Base-by-base conservation (phyloP, 1,139 yeast genomes). In the Protomyces macrosporus region DNA sequence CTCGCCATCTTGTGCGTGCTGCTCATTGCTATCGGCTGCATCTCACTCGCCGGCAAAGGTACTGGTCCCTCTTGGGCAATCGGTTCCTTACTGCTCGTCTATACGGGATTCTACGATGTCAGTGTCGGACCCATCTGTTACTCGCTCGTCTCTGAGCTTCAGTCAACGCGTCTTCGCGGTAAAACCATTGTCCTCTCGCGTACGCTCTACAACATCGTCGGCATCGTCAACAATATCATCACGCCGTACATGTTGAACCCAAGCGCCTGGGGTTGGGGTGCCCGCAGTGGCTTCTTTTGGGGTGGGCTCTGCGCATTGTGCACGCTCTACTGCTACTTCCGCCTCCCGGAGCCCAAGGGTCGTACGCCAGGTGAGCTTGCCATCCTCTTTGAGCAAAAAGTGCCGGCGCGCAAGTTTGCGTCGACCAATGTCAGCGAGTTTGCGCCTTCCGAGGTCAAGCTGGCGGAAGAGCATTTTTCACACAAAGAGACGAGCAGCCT, bases 291-390 rank as follows among this genome's bases (percentile, higher is more conserved):
- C 1, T 82, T 82, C 71, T 78, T 84, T 70, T 84, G 82, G 80
- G 84, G 81, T 30, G 86, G 81, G 0, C 73, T 82, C 60, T 75
- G 81, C 33, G 65, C 79, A 3, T 14, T 75, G 35, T 74, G 76
- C 23, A 14, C 63, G 4, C 58, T 69, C 10, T 73, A 86, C 86
- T 70, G 76, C 48, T 82, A 72, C 72, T 83, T 83, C 72, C 79
- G 82, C 60, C 75, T 84, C 59, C 88, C 88, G 4, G 88, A 84
- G 70, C 80, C 86, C 16, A 78, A 76, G 71, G 80, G 78, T 61
- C 79, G 85, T 72, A 82, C 86, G 3, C 83, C 76, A 70, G 87
- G 84, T 61, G 88, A 84, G 71, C 73, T 84, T 70, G 88, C 84
- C 73, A 70, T 74, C 45, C 76, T 84, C 73, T 84, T 84, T 72